phyloP scores from a whole-genome alignment of 139 green algal genomes.

The Deuterostichococcus epilithicus region DNA sequence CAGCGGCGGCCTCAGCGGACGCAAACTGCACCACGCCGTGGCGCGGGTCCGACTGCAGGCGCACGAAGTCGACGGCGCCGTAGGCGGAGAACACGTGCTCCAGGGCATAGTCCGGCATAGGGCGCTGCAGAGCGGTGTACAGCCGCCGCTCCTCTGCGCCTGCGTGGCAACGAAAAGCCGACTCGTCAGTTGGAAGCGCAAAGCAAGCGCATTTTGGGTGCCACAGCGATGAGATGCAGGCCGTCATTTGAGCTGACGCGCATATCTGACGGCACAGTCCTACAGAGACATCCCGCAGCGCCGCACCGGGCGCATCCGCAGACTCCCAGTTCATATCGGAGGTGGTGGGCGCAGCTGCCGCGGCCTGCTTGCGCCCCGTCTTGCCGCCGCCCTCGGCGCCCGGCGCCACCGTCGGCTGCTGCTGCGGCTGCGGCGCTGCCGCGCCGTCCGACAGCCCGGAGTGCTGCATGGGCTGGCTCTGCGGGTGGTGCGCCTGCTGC shows the following conservation, averaged over 20 bases:
- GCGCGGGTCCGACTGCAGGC: slow-evolving; percentile 27
- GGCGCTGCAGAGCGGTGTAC: slow-evolving; percentile 43
- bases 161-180: no score
- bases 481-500: not conserved
- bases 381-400: not conserved
- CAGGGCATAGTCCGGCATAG: slow-evolving; percentile 48
- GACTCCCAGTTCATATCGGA: not conserved
- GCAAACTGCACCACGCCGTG: slow-evolving; percentile 46
- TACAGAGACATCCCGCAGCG: no score
- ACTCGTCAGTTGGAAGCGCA: not conserved
- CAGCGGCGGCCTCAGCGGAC: slow-evolving; percentile 22
- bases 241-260: no score
- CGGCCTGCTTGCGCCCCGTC: not conserved
- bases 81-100: slow-evolving; percentile 45
- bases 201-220: no score
- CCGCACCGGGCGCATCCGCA: not conserved
- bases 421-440: not conserved
- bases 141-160: slow-evolving; percentile 16
- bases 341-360: not conserved
- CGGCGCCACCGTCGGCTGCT: not conserved
- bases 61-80: slow-evolving; percentile 16
- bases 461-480: not conserved
- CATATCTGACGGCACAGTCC: no score
- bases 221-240: no score
- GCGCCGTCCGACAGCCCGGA: not conserved